Percentiles rank a stretch among this genome's conserved stretches.
These are phyloP conservation scores for Cyamopsis tetragonoloba DNA, from an alignment of 306 rosid species.

Conservation along the genomic window DNA sequence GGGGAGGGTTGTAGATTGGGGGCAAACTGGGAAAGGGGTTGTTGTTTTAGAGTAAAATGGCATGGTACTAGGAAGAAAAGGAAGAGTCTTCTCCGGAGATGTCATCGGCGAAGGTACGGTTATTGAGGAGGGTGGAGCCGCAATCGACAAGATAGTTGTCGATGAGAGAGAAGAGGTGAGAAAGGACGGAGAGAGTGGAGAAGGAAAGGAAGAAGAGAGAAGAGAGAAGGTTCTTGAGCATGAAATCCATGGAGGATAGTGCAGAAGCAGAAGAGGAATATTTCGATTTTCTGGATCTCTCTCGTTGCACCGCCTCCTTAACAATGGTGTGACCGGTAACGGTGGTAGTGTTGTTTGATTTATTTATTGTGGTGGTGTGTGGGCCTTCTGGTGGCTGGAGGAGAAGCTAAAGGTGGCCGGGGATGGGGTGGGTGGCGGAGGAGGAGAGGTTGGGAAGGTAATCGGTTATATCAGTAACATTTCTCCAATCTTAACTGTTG, in stretches of 20 bases:
- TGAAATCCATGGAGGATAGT: constrained; percentile 59
- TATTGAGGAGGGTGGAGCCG: constrained; percentile 59
- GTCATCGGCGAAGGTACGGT: constrained; percentile 62
- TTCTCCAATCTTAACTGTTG: too few species aligned
- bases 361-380: too few species aligned
- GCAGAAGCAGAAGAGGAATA: background rate
- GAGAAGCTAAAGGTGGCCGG: too few species aligned
- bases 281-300: too few species aligned
- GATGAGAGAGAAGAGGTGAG: too few species aligned
- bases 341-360: too few species aligned
- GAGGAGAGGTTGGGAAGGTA: too few species aligned
- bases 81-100: constrained; percentile 18
- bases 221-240: background rate
- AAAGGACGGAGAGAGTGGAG: constrained; percentile 38
- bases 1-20: constrained; percentile 49
- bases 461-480: too few species aligned
- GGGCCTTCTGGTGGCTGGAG: too few species aligned
- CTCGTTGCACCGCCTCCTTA: too few species aligned
- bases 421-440: too few species aligned
- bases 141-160: constrained; percentile 82
- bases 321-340: too few species aligned
- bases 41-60: constrained; percentile 39
- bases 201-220: constrained; percentile 35
- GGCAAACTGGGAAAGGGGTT: constrained; percentile 33
- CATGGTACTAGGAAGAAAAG: constrained; percentile 26